These are phyloP conservation scores for Clavaria fumosa DNA, from an alignment of 768 basidiomycete genomes.

Conservation along the genomic window DNA sequence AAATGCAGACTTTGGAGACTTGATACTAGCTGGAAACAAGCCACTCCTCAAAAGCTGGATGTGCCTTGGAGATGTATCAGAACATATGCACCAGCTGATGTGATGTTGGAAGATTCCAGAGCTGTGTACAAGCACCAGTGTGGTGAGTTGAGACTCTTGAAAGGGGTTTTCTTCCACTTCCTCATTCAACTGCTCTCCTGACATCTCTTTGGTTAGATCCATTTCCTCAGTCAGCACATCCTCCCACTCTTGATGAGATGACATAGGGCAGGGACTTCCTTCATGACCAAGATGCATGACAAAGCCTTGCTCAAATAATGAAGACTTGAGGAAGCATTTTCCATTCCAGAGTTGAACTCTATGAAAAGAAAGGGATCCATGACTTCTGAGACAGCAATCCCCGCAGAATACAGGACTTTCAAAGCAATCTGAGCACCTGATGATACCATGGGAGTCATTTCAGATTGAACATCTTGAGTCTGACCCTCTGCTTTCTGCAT, in stretches of 20 bases:
- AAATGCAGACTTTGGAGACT: slow-evolving; percentile 10
- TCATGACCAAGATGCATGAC: neutral
- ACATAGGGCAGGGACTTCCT: neutral
- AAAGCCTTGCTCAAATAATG: neutral
- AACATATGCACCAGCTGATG: neutral
- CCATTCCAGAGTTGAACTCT: neutral
- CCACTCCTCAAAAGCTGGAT: slow-evolving; percentile 8
- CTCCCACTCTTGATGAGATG: neutral
- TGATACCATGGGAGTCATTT: too few relatives aligned
- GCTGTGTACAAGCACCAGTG: neutral
- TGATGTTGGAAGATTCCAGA: neutral
- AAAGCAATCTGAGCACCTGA: neutral
- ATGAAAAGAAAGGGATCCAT: neutral
- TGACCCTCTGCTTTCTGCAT: too few relatives aligned
- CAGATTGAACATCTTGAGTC: too few relatives aligned
- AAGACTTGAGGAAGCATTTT: neutral
- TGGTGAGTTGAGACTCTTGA: too few relatives aligned
- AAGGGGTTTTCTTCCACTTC: too few relatives aligned
- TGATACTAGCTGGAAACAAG: slow-evolving; percentile 10
- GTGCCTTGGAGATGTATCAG: neutral
- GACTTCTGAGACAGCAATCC: neutral
- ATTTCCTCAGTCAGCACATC: neutral
- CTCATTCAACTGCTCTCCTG: neutral
- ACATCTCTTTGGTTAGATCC: neutral
- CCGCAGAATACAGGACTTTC: neutral